Evolutionary conservation across 257 asterid species (phyloP), one percentile per base, ranked within the genome.

Genomic region (Phtheirospermum japonicum): DNA sequence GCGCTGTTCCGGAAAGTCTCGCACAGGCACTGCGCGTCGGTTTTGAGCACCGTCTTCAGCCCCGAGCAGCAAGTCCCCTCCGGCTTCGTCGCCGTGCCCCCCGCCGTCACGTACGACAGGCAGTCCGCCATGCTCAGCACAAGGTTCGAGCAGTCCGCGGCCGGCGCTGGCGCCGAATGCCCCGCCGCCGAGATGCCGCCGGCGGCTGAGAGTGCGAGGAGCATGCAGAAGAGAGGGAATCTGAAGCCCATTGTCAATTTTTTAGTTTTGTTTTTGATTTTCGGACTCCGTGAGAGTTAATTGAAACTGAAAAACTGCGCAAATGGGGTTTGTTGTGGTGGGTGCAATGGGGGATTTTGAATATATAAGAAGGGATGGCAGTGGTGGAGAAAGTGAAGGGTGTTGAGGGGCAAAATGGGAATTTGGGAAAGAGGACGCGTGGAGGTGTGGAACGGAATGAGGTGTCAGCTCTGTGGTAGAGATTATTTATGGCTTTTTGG

Each of bases 1-100:
- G 94, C 96, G 71, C 96, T 88, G 77, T 83, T 86, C 56, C 72
- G 83, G 36, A 88, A 91, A n/a, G 78, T 77, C 52, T 85, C 85
- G 73, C 98, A 91, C 2, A 91, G 81, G 63, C 98, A 91, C 9
- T 82, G 80, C 1, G 98, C 73, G 67, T 86, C 70, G 1, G 92
- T 66, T 59, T 86, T 88, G n/a, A 91, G 75, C 66, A 91, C 95
- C 0, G 76, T 78, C 42, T 84, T 86, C 16, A 91, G 84, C 0
- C 98, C 98, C 13, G 86, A 70, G 56, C 98, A 91, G 78, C 98
- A 91, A 0, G 65, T 63, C 0, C 86, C 89, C 45, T 77, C 83
- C 11, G 96, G 98, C 46, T 73, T 85, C 75, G 40, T 60, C 58
- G 70, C 75, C 4, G 94, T 79, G 68, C 97, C 76, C 2, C 84